Evolutionary conservation across 306 rosid species (phyloP), one percentile per base, ranked within the genome.

Genomic region (Aeschynomene evenia): DNA sequence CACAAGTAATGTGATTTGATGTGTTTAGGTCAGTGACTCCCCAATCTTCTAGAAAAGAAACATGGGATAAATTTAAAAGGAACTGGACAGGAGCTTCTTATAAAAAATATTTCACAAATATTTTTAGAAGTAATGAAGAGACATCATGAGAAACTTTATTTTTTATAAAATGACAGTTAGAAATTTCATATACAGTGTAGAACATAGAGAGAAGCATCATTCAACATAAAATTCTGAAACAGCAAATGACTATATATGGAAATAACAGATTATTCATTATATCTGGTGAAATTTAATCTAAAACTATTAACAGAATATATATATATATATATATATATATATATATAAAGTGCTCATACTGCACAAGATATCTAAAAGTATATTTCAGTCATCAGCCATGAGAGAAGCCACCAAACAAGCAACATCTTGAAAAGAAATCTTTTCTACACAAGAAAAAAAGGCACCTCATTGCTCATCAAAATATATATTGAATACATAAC

Each of bases 1-100:
- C 72, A 92, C 87, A 36, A 90, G 87, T 40, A 90, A 60, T 36
- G 98, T 96, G 79, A 93, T 85, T 77, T 88, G 91, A 82, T 93
- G 98, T 78, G 90, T 90, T 36, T 90, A 79, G 52, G 86, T 91
- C 80, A 90, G 75, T 7, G 97, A 85, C 40, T 36, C 2, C 40
- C 40, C 5, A 36, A 9, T 36, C 40, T 36, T 36, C 40, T 9
- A 6, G 29, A 36, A 36, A 6, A 36, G 40, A 36, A 36, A 5
- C 13, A 36, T 9, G 40, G 8, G 40, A 6, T 10, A 36, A 36
- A 5, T 36, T 36, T 36, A 36, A 36, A 36, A 9, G 43, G n/a
- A 37, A 37, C 43, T 24, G 29, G 4, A 24, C 29, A 24, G 29
- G 29, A 24, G 4, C 29, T 24, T 24, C 29, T 1, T 24, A 1